Conservation (phyloP, 495 filamentous ascomycete species). For the Neurospora hispaniola region DNA sequence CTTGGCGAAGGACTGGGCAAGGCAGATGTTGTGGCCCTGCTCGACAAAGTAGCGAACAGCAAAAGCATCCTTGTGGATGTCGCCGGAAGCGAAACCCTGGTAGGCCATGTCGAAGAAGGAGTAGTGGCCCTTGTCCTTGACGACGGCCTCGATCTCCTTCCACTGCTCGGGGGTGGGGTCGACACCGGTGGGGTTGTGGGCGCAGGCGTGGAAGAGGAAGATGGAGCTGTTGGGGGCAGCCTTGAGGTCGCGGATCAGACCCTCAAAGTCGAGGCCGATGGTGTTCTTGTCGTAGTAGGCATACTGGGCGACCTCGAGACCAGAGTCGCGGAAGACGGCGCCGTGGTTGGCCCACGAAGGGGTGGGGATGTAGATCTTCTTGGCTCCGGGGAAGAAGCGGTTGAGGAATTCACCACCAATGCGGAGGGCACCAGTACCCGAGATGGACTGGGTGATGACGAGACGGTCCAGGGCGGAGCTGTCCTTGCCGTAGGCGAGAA, state of each 20-base stretch:
- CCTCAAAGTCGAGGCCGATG: constrained; percentile 94
- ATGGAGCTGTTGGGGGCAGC: constrained; percentile 75
- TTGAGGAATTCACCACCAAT: constrained; percentile 90
- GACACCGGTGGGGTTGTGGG: constrained; percentile 96
- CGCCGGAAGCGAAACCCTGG: constrained; percentile 92
- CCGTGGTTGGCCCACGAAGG: constrained; percentile 98
- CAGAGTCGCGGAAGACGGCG: constrained; percentile 89
- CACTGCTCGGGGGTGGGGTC: constrained; percentile 91
- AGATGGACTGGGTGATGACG: constrained; percentile 95
- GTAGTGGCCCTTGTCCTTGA: constrained; percentile 84
- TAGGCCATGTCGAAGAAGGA: constrained; percentile 99
- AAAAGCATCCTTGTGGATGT: constrained; percentile 87
- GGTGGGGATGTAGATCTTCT: constrained; percentile 90
- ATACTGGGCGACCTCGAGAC: constrained; percentile 85
- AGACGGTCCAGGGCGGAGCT: constrained; percentile 69
- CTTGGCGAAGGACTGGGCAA: constrained; percentile 97
- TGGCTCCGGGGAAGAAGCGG: constrained; percentile 77
- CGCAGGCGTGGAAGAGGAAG: constrained; percentile 91
- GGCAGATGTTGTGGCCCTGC: constrained; percentile 79
- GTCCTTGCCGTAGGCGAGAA: constrained; percentile 79
- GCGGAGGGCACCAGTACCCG: constrained; percentile 88
- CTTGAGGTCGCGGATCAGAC: constrained; percentile 85
- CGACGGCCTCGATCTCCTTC: constrained; percentile 79
- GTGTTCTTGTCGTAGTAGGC: constrained; percentile 98
- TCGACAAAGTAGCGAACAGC: constrained; percentile 83